A percentile compares a stretch with the other conserved stretches of the same genome.
Evolutionary conservation across 1,284 basidiomycete species (phyloP).

Genomic region (Neolentinus lepideus): DNA sequence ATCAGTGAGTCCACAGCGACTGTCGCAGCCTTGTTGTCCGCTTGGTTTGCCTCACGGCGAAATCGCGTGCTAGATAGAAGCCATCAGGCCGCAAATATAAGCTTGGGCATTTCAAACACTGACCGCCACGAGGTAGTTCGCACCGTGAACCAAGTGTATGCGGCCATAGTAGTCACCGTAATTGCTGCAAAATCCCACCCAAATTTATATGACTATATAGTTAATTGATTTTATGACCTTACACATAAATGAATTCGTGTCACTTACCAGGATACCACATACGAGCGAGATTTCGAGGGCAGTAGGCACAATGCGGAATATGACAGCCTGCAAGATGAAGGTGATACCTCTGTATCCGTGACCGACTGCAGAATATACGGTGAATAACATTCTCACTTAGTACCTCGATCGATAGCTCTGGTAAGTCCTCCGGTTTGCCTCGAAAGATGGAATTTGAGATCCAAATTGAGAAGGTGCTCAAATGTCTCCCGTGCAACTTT

Average conservation of each 20-base stretch:
- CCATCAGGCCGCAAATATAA: background rate
- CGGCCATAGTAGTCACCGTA: conserved; percentile 78
- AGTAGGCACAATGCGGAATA: conserved; percentile 95
- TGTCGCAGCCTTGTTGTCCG: conserved; percentile 94
- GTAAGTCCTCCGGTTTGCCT: conserved; percentile 95
- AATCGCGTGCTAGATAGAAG: conserved; percentile 71
- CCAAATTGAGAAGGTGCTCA: conserved; percentile 85
- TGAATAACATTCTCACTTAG: conserved; percentile 55
- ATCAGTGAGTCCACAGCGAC: conserved; percentile 93
- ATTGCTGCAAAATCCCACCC: conserved; percentile 96
- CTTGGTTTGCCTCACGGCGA: conserved; percentile 91
- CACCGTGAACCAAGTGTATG: conserved; percentile 97
- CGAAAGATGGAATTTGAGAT: conserved; percentile 89
- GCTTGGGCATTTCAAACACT: conserved; percentile 11
- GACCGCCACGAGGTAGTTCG: conserved; percentile 93
- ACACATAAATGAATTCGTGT: background rate
- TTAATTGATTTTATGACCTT: background rate
- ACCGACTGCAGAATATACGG: conserved; percentile 3
- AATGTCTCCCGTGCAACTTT: conserved; percentile 93
- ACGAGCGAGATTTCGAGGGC: conserved; percentile 96
- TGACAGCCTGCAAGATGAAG: conserved; percentile 88
- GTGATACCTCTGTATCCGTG: conserved; percentile 75
- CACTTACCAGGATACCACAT: conserved; percentile 86
- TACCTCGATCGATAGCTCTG: conserved; percentile 93
- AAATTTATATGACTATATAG: conserved; percentile 83